Conservation (phyloP, 441 rosid species). For the Populus hybrid region DNA sequence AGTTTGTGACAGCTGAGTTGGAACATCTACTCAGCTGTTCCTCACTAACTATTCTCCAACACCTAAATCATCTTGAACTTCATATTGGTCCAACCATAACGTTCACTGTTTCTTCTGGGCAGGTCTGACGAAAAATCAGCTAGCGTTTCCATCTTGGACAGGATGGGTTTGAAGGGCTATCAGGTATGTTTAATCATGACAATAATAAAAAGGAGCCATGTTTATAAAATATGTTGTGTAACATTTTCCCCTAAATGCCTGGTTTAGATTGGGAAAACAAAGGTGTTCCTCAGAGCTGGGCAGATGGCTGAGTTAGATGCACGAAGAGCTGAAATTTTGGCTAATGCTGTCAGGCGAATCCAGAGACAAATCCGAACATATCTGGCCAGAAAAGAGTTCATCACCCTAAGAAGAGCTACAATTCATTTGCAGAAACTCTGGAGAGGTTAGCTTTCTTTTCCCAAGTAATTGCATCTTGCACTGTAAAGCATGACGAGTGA, state of each 20-base stretch:
- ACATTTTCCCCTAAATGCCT: conserved; percentile 8
- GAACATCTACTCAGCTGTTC: neutral
- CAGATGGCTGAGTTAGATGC: conserved; percentile 98
- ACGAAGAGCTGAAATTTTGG: conserved; percentile 79
- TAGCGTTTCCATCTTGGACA: conserved; percentile 75
- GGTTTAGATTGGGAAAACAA: conserved; percentile 86
- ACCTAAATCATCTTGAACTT: neutral
- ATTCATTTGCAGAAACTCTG: conserved; percentile 65
- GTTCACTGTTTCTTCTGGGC: neutral
- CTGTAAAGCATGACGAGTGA: neutral
- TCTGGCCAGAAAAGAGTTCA: conserved; percentile 66
- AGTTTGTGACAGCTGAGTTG: neutral
- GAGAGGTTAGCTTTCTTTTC: conserved; percentile 51
- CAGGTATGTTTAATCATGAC: conserved; percentile 51
- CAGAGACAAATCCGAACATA: conserved; percentile 82
- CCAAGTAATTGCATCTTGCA: conserved; percentile 16
- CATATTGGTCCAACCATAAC: neutral
- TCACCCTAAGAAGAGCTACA: conserved; percentile 53
- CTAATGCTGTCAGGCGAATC: conserved; percentile 81
- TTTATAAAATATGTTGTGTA: neutral
- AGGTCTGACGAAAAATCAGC: conserved; percentile 85
- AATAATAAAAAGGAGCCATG: conserved; percentile 7
- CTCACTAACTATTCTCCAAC: neutral
- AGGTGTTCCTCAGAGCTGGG: conserved; percentile 92
- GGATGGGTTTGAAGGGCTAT: conserved; percentile 75